These are phyloP conservation scores for Talaromyces sp. DNA, from an alignment of 2,329 filamentous ascomycete species.

Conservation along the genomic window DNA sequence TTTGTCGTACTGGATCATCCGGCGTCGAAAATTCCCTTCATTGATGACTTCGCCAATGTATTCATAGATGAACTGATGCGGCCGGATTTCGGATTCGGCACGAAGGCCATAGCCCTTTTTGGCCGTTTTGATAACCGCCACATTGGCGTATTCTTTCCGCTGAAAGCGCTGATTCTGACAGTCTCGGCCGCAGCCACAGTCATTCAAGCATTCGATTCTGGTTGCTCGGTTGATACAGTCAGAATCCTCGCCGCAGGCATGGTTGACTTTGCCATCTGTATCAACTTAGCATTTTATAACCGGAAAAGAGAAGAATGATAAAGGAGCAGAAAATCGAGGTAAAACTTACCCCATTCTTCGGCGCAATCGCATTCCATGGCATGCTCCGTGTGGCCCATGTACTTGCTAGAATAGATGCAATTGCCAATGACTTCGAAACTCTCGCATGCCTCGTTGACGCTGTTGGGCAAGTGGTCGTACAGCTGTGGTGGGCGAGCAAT, in stretches of 20 bases:
- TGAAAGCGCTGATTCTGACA: constrained; percentile 97
- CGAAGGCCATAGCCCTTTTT: constrained; percentile 96
- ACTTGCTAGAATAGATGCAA: constrained; percentile 87
- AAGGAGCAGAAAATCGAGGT: neutral
- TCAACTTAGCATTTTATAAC: constrained; percentile 25
- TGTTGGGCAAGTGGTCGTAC: constrained; percentile 71
- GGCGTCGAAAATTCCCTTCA: constrained; percentile 78
- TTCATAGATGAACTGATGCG: constrained; percentile 93
- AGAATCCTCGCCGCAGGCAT: constrained; percentile 90
- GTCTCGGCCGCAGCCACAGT: constrained; percentile 78
- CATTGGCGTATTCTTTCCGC: constrained; percentile 79
- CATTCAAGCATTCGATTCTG: constrained; percentile 89
- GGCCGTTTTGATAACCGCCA: constrained; percentile 94
- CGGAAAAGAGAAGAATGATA: neutral
- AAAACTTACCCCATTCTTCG: constrained; percentile 82
- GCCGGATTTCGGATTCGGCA: constrained; percentile 67
- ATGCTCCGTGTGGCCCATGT: constrained; percentile 85
- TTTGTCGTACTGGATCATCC: constrained; percentile 89
- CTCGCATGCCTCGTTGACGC: constrained; percentile 66
- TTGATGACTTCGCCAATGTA: constrained; percentile 99
- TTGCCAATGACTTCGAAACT: constrained; percentile 76
- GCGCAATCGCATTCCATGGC: constrained; percentile 92
- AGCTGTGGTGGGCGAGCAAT: constrained; percentile 58
- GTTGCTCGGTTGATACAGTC: constrained; percentile 98
- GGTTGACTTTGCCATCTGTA: constrained; percentile 53